Evolutionary conservation across 2,329 filamentous ascomycete species (phyloP).

Genomic region (Setomelanomma holmii): DNA sequence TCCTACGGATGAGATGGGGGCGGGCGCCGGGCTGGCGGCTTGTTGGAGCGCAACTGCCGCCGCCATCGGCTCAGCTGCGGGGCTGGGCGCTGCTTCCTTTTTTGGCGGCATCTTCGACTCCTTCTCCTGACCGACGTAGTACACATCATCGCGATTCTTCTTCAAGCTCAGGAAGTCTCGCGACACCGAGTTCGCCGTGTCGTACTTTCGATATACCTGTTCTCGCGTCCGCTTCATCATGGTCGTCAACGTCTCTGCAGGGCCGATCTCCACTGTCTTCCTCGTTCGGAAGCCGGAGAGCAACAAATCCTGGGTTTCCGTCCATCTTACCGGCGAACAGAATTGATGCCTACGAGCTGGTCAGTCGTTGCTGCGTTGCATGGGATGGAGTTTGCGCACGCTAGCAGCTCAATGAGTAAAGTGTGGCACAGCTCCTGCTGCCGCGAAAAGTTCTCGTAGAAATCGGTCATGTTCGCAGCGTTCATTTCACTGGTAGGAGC

Average conservation of each 20-base stretch:
- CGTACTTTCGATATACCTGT: conserved; percentile 12
- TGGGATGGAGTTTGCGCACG: not conserved
- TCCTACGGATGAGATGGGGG: not conserved
- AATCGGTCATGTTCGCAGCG: conserved; percentile 4
- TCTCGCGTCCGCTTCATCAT: conserved; percentile 47
- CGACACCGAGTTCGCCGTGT: conserved; percentile 16
- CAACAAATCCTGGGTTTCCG: conserved; percentile 50
- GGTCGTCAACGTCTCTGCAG: conserved; percentile 44
- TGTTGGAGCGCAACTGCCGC: not conserved
- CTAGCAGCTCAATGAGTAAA: conserved; percentile 18
- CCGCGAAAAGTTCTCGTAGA: conserved; percentile 9
- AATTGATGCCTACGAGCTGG: conserved; percentile 12
- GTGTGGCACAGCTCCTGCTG: conserved; percentile 19
- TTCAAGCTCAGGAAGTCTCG: conserved; percentile 15
- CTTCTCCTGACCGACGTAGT: conserved; percentile 14
- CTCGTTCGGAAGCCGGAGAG: conserved; percentile 32
- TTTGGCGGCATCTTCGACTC: conserved; percentile 6
- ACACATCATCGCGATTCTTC: conserved; percentile 18
- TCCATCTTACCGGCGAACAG: conserved; percentile 33
- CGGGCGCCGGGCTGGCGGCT: conserved; percentile 3
- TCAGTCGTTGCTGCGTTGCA: not conserved
- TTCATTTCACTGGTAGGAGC: no score
- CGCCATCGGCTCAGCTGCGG: not conserved
- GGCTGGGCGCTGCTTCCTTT: conserved; percentile 2
- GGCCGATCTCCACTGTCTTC: conserved; percentile 51